Conservation (phyloP, 2,329 filamentous ascomycete genomes). For the Aspergillus udagawae region DNA sequence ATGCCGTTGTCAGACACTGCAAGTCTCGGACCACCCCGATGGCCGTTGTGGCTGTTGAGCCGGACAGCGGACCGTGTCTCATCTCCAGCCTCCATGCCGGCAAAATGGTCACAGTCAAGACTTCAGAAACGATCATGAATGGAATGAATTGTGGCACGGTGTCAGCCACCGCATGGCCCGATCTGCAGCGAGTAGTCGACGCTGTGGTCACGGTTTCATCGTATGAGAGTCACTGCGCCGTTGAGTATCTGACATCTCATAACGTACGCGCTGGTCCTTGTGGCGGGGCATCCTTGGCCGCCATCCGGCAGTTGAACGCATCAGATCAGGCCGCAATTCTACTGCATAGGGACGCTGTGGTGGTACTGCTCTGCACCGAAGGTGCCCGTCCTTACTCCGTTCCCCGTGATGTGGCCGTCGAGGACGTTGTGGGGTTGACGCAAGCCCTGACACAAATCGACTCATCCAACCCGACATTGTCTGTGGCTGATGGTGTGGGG, state of each 20-base stretch:
- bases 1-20: conserved; percentile 64
- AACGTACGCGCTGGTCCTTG: conserved; percentile 58
- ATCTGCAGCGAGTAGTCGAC: conserved; percentile 57
- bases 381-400: conserved; percentile 52
- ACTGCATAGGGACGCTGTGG: conserved; percentile 47
- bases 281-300: conserved; percentile 54
- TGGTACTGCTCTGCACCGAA: conserved; percentile 66
- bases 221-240: conserved; percentile 57
- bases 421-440: conserved; percentile 43
- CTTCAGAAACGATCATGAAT: conserved; percentile 65
- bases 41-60: conserved; percentile 64
- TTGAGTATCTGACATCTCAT: conserved; percentile 48
- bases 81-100: conserved; percentile 47
- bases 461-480: conserved; percentile 47
- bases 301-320: conserved; percentile 48
- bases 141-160: conserved; percentile 71
- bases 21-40: conserved; percentile 43
- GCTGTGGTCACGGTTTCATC: conserved; percentile 59
- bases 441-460: conserved; percentile 47
- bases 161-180: conserved; percentile 61
- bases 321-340: conserved; percentile 27
- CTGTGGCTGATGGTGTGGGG: conserved; percentile 41
- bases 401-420: conserved; percentile 40
- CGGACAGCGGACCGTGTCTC: conserved; percentile 58
- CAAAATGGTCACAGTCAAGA: conserved; percentile 48